These are phyloP conservation scores for Pseudotulostoma volvatum DNA, from an alignment of 495 filamentous ascomycete genomes.

Conservation along the genomic window DNA sequence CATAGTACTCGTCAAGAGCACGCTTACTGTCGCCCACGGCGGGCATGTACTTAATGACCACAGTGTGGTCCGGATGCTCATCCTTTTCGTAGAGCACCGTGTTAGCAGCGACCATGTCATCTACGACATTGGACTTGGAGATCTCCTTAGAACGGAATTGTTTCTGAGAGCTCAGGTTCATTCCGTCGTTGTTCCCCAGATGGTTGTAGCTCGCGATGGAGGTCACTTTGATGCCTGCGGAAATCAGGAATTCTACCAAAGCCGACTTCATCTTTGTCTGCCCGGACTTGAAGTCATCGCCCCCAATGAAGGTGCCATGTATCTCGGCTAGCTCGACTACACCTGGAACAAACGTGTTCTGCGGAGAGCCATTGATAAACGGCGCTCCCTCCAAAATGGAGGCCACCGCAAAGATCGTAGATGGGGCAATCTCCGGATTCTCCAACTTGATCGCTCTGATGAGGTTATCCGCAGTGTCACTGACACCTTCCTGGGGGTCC, in stretches of 20 bases:
- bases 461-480: slow-evolving; percentile 92
- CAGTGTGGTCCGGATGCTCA: slow-evolving; percentile 78
- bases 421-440: slow-evolving; percentile 80
- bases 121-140: slow-evolving; percentile 95
- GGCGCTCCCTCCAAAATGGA: slow-evolving; percentile 77
- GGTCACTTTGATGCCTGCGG: slow-evolving; percentile 95
- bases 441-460: slow-evolving; percentile 70
- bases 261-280: slow-evolving; percentile 99
- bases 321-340: slow-evolving; percentile 80
- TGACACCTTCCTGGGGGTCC: slow-evolving; percentile 73
- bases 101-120: slow-evolving; percentile 98
- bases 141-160: slow-evolving; percentile 99
- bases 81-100: slow-evolving; percentile 71
- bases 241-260: slow-evolving; percentile 96
- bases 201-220: slow-evolving; percentile 99
- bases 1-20: slow-evolving; percentile 96
- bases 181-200: slow-evolving; percentile 97
- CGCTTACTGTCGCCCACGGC: slow-evolving; percentile 99
- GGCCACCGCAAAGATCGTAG: slow-evolving; percentile 89
- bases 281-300: slow-evolving; percentile 99
- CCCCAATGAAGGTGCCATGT: slow-evolving; percentile 80
- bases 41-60: slow-evolving; percentile 98
- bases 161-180: slow-evolving; percentile 91
- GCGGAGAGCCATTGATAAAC: slow-evolving; percentile 98
- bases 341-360: slow-evolving; percentile 97